phyloP scores from a whole-genome alignment of 768 basidiomycete genomes.

The Collybiopsis luxurians region DNA sequence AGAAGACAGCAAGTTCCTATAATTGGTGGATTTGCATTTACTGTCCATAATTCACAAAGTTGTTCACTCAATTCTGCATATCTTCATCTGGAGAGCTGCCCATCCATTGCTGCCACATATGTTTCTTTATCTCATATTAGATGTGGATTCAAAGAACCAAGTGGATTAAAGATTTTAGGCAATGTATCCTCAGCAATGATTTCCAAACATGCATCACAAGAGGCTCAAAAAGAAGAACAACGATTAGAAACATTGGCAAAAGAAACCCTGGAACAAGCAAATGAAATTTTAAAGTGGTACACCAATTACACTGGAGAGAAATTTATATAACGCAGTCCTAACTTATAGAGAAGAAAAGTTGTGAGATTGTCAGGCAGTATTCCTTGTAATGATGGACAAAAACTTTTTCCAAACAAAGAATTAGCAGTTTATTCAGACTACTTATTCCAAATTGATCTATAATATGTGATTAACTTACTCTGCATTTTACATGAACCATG shows the following conservation, averaged over 20 bases:
- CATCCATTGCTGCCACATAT: not conserved
- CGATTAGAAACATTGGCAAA: not conserved
- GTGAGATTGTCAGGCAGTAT: too few relatives aligned
- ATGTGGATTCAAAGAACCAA: not conserved
- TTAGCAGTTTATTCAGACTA: too few relatives aligned
- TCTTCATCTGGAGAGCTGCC: conserved; percentile 5
- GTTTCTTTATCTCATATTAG: not conserved
- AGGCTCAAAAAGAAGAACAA: not conserved
- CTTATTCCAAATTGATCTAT: too few relatives aligned
- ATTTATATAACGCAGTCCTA: too few relatives aligned
- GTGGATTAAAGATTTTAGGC: not conserved
- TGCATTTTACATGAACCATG: too few relatives aligned
- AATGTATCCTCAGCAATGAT: not conserved
- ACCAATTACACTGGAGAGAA: not conserved
- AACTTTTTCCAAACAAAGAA: too few relatives aligned
- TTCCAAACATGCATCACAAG: not conserved
- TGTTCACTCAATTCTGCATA: not conserved
- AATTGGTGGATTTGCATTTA: conserved; percentile 10
- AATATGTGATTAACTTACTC: too few relatives aligned
- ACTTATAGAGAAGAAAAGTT: too few relatives aligned
- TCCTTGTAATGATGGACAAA: too few relatives aligned
- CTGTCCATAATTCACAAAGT: conserved; percentile 9
- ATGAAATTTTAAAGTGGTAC: not conserved
- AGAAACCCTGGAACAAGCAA: not conserved
- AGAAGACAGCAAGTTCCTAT: conserved; percentile 10